Evolutionary conservation across 208 protist species (phyloP).

Genomic region (Porcisia deanei): DNA sequence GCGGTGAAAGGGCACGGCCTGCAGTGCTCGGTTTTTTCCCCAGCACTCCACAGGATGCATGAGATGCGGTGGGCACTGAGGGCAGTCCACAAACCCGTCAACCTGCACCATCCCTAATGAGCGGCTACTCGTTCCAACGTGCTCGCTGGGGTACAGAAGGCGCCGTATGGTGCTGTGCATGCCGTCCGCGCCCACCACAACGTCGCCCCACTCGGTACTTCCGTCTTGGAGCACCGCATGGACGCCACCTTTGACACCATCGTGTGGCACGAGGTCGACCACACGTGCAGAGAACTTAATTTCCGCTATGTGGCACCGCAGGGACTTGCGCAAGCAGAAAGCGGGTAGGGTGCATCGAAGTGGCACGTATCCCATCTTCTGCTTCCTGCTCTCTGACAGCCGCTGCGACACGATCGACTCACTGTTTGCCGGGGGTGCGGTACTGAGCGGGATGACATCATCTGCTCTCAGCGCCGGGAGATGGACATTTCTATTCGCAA

Average conservation of each 20-base stretch:
- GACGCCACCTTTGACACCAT: conserved; percentile 84
- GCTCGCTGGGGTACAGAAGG: conserved; percentile 81
- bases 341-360: conserved; percentile 73
- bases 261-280: conserved; percentile 80
- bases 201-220: conserved; percentile 83
- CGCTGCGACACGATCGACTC: conserved; percentile 83
- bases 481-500: conserved; percentile 60
- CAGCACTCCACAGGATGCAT: conserved; percentile 68
- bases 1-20: conserved; percentile 43
- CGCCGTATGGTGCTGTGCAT: conserved; percentile 80
- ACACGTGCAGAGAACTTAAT: conserved; percentile 75
- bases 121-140: conserved; percentile 60
- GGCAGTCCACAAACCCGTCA: conserved; percentile 61
- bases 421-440: conserved; percentile 77
- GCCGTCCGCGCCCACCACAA: conserved; percentile 89
- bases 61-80: conserved; percentile 40
- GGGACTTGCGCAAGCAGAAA: conserved; percentile 46
- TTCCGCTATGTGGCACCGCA: conserved; percentile 69
- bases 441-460: conserved; percentile 79
- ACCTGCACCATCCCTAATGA: conserved; percentile 82
- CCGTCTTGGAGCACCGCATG: conserved; percentile 78
- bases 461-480: conserved; percentile 52
- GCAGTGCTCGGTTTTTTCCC: conserved; percentile 48
- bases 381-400: conserved; percentile 52
- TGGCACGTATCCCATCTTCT: conserved; percentile 76